A percentile compares a stretch with the other conserved stretches of the same genome.
Evolutionary conservation across 495 filamentous ascomycete species (phyloP).

Genomic region (Rhizodiscina lignyota): DNA sequence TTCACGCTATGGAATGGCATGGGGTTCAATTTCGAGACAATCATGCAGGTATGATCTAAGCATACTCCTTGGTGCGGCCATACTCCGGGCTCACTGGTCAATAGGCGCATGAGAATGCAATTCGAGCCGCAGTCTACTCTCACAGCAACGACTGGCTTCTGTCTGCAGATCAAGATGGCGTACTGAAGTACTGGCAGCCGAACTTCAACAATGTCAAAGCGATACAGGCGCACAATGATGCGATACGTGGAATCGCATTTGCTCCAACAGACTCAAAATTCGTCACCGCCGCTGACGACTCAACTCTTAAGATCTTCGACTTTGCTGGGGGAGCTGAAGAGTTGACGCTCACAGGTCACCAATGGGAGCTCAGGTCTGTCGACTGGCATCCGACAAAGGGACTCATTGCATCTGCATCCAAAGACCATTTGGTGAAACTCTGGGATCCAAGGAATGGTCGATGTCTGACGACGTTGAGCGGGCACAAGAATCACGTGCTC

Average conservation of each 20-base stretch:
- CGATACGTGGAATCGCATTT: conserved; percentile 84
- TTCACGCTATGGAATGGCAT: conserved; percentile 98
- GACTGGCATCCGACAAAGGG: conserved; percentile 98
- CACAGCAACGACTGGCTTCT: conserved; percentile 94
- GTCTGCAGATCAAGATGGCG: conserved; percentile 85
- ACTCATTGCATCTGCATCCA: conserved; percentile 85
- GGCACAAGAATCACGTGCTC: conserved; percentile 93
- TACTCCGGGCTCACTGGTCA: conserved; percentile 3
- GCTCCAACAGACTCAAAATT: conserved; percentile 89
- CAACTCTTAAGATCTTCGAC: conserved; percentile 85
- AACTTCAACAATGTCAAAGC: conserved; percentile 98
- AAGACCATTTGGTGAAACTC: conserved; percentile 91
- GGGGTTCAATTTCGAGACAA: conserved; percentile 98
- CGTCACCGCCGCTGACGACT: conserved; percentile 88
- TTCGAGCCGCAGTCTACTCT: conserved; percentile 74
- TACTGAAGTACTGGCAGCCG: conserved; percentile 97
- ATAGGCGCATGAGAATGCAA: conserved; percentile 79
- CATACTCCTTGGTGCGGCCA: no score
- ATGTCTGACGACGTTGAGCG: conserved; percentile 83
- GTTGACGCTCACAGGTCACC: conserved; percentile 67
- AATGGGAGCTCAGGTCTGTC: conserved; percentile 89
- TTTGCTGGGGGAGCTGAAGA: conserved; percentile 77
- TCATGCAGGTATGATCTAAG: conserved; percentile 56
- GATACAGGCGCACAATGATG: conserved; percentile 77
- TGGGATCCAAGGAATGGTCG: conserved; percentile 89